A percentile compares a stretch with the other conserved stretches of the same genome.
Evolutionary conservation across 306 rosid genomes (phyloP).

Genomic region (Lupinus albus): DNA sequence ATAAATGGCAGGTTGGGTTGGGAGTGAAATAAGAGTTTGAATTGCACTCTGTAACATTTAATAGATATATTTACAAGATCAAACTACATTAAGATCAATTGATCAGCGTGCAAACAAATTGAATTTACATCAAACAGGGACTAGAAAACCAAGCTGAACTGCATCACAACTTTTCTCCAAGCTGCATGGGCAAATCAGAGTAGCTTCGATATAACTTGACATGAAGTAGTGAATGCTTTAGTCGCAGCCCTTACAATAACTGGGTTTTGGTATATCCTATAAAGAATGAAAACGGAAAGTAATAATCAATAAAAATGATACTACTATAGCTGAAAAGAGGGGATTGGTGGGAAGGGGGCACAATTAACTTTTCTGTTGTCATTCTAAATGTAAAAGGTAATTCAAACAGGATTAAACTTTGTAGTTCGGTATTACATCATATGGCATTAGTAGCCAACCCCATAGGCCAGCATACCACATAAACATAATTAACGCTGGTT

Average conservation of each 20-base stretch:
- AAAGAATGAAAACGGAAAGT: slow-evolving; percentile 14
- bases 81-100: slow-evolving; percentile 43
- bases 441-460: not conserved
- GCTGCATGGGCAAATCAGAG: slow-evolving; percentile 55
- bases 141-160: slow-evolving; percentile 35
- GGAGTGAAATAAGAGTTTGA: slow-evolving; percentile 16
- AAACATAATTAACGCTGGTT: slow-evolving; percentile 7
- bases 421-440: not conserved
- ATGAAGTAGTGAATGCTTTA: slow-evolving; percentile 88
- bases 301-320: slow-evolving; percentile 14
- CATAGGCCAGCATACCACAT: slow-evolving; percentile 10
- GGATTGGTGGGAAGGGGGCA: not conserved
- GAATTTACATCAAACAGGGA: slow-evolving; percentile 36
- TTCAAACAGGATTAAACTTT: slow-evolving; percentile 1
- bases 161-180: slow-evolving; percentile 40
- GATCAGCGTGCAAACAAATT: slow-evolving; percentile 39
- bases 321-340: not conserved
- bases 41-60: slow-evolving; percentile 37
- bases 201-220: slow-evolving; percentile 91
- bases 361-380: not conserved
- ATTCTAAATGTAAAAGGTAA: not conserved
- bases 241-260: slow-evolving; percentile 71
- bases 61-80: slow-evolving; percentile 50
- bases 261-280: slow-evolving; percentile 97
- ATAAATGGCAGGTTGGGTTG: not conserved